phyloP scores from a whole-genome alignment of 1,139 yeast genomes.

The Lipomyces yarrowii region DNA sequence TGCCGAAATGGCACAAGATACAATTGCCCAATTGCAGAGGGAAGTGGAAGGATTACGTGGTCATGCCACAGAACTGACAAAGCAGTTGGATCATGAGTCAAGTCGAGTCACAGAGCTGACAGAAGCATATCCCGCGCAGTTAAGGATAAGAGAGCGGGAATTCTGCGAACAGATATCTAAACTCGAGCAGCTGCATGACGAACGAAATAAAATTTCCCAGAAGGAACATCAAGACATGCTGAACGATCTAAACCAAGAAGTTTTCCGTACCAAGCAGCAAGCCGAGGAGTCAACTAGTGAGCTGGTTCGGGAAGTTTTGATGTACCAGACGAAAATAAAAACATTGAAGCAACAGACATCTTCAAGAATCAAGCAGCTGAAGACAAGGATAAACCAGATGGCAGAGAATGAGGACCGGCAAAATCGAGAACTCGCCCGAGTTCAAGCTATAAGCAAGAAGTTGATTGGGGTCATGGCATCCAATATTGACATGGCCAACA shows the following conservation, averaged over 20 bases:
- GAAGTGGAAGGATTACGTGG: neutral
- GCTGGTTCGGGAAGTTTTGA: neutral
- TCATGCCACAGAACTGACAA: neutral
- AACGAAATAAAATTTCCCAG: neutral
- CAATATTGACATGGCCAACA: slow-evolving; percentile 1
- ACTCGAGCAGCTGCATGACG: neutral
- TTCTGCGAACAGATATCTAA: neutral
- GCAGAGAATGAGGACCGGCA: slow-evolving; percentile 1
- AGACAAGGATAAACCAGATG: neutral
- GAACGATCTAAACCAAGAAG: neutral
- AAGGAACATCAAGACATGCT: neutral
- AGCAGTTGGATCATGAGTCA: neutral
- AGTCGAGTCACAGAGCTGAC: neutral
- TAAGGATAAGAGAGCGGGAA: neutral
- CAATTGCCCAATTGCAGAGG: neutral
- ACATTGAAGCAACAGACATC: neutral
- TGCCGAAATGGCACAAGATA: neutral
- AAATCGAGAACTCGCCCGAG: slow-evolving; percentile 4
- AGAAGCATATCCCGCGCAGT: neutral
- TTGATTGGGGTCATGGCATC: slow-evolving; percentile 14
- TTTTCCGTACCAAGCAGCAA: neutral
- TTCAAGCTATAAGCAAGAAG: slow-evolving; percentile 10
- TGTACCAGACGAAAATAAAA: neutral
- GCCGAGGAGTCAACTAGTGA: neutral
- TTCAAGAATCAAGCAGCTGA: neutral